These are phyloP conservation scores for Fragilariopsis cylindrus DNA, from an alignment of 108 stramenopile species.

Conservation along the genomic window DNA sequence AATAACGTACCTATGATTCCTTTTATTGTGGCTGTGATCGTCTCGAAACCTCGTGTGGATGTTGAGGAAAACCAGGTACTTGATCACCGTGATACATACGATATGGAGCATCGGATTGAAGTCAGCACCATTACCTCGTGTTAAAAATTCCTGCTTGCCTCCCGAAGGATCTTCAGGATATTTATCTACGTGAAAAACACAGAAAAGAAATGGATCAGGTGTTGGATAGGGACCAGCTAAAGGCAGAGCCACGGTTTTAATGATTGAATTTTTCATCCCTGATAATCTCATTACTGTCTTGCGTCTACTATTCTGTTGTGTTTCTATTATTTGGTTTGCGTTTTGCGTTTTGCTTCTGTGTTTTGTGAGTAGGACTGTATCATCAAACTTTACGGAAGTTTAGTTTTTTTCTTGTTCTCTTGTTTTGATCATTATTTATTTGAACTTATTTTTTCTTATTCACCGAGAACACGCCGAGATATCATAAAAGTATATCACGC, in stretches of 20 bases:
- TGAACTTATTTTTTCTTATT: too few relatives aligned
- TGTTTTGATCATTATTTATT: too few relatives aligned
- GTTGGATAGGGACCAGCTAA: slow-evolving; percentile 68
- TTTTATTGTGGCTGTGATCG: slow-evolving; percentile 78
- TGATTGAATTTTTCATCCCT: slow-evolving; percentile 29
- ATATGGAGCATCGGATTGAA: slow-evolving; percentile 50
- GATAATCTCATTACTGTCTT: too few relatives aligned
- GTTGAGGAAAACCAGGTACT: slow-evolving; percentile 59
- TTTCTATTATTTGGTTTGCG: too few relatives aligned
- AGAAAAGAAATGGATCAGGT: slow-evolving; percentile 78
- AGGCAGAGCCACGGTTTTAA: slow-evolving; percentile 39
- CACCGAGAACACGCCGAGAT: too few relatives aligned
- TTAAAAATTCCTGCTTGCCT: slow-evolving; percentile 49
- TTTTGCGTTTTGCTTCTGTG: too few relatives aligned
- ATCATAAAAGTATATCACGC: too few relatives aligned
- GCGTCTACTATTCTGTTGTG: too few relatives aligned
- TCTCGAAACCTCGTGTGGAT: slow-evolving; percentile 92
- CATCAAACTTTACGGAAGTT: too few relatives aligned
- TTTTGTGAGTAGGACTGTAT: too few relatives aligned
- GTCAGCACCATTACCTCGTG: slow-evolving; percentile 55
- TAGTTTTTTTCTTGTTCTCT: too few relatives aligned
- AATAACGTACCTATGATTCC: slow-evolving; percentile 23
- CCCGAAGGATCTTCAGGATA: slow-evolving; percentile 56
- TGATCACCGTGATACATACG: slow-evolving; percentile 73
- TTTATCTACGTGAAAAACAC: slow-evolving; percentile 80